These are phyloP conservation scores for Erythrophleum fordii DNA, from an alignment of 306 rosid species.

Conservation along the genomic window DNA sequence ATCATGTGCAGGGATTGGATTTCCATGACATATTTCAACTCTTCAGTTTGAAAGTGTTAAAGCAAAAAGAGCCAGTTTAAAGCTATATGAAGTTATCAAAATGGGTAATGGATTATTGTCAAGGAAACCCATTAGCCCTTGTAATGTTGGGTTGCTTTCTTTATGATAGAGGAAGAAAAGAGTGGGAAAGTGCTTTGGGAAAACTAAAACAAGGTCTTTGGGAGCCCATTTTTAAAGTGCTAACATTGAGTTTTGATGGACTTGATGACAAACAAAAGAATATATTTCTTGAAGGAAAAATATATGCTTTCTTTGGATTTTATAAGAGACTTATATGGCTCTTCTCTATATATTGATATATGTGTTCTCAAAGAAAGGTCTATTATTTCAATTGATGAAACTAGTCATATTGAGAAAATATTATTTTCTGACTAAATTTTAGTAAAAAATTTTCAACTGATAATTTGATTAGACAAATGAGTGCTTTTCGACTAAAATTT, in stretches of 20 bases:
- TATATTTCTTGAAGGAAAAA: neutral
- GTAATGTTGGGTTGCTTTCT: constrained; percentile 20
- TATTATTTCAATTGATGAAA: neutral
- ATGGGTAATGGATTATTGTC: neutral
- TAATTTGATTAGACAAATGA: no score
- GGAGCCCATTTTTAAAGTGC: neutral
- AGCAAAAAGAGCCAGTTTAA: neutral
- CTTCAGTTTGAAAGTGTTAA: constrained; percentile 22
- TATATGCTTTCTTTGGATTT: neutral
- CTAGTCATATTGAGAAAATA: neutral
- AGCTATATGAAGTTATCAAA: neutral
- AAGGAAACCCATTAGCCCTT: constrained; percentile 31
- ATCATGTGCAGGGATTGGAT: neutral
- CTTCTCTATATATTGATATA: neutral
- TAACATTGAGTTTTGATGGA: constrained; percentile 25
- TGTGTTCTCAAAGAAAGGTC: neutral
- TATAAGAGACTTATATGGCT: neutral
- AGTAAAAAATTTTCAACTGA: no score
- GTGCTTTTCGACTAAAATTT: no score
- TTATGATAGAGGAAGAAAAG: neutral
- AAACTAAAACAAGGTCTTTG: neutral
- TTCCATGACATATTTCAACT: constrained; percentile 12
- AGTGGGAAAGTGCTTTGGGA: constrained; percentile 11
- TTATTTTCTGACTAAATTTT: no score
- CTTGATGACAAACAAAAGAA: neutral